These are phyloP conservation scores for Magnusiomyces magnusii DNA, from an alignment of 1,139 yeast species.

Conservation along the genomic window DNA sequence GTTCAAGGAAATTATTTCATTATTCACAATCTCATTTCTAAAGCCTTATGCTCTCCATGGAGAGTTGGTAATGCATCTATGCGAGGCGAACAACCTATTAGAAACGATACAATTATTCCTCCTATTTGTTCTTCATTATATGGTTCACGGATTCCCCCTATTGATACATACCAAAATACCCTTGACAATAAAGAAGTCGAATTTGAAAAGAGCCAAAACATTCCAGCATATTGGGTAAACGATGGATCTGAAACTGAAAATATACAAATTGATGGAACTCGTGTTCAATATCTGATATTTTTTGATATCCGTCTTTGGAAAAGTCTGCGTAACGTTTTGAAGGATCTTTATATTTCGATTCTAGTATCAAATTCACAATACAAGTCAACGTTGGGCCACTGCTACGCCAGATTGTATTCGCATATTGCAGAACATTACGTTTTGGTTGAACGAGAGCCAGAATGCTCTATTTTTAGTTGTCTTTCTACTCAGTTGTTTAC, in stretches of 20 bases:
- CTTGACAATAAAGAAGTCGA: constrained; percentile 7
- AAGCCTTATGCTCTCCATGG: constrained; percentile 52
- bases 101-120: constrained; percentile 6
- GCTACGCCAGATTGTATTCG: constrained; percentile 80
- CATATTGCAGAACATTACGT: constrained; percentile 67
- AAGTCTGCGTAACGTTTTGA: constrained; percentile 49
- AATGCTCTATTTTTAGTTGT: constrained; percentile 63
- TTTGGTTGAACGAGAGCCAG: constrained; percentile 73
- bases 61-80: constrained; percentile 27
- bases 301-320: constrained; percentile 72
- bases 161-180: constrained; percentile 14
- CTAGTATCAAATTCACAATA: constrained; percentile 58
- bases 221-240: constrained; percentile 38
- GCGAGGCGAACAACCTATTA: constrained; percentile 1
- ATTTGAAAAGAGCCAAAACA: constrained; percentile 41
- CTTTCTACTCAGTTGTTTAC: constrained; percentile 84
- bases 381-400: constrained; percentile 58
- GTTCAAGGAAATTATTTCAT: constrained; percentile 44
- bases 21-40: constrained; percentile 48
- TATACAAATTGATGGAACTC: constrained; percentile 30
- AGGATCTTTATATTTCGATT: constrained; percentile 62
- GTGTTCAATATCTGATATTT: constrained; percentile 68
- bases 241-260: constrained; percentile 14
- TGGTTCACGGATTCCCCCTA: constrained; percentile 25
- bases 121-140: constrained; percentile 25